These are phyloP conservation scores for Erodium texanum DNA, from an alignment of 441 rosid species.

Conservation along the genomic window DNA sequence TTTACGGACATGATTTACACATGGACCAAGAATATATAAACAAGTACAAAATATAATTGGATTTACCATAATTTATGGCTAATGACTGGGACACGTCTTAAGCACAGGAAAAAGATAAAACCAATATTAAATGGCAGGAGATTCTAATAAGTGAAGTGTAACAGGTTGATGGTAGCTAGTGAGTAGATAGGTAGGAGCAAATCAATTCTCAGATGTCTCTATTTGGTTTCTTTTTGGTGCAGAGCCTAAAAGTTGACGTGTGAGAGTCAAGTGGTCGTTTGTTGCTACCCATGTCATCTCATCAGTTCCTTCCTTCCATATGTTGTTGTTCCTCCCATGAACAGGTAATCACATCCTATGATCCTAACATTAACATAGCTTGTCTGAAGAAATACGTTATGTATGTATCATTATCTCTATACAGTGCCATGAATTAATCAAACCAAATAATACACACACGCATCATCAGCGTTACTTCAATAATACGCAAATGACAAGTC, in stretches of 20 bases:
- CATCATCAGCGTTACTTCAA: too few species aligned
- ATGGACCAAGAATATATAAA: too few species aligned
- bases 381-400: background rate
- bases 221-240: background rate
- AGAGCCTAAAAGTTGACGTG: background rate
- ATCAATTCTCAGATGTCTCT: background rate
- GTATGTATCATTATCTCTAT: background rate
- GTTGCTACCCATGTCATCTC: background rate
- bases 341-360: background rate
- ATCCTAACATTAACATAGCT: background rate
- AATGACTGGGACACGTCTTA: background rate
- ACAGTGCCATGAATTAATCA: background rate
- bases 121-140: background rate
- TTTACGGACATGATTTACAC: too few species aligned
- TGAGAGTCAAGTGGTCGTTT: background rate
- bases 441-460: too few species aligned
- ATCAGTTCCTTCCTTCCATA: background rate
- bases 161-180: background rate
- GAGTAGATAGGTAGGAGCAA: background rate
- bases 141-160: background rate
- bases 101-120: background rate
- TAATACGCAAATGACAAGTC: background rate
- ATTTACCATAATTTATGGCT: background rate
- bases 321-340: background rate
- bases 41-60: too few species aligned